phyloP scores from a whole-genome alignment of 495 filamentous ascomycete genomes.

The Lasiosphaeria miniovina region DNA sequence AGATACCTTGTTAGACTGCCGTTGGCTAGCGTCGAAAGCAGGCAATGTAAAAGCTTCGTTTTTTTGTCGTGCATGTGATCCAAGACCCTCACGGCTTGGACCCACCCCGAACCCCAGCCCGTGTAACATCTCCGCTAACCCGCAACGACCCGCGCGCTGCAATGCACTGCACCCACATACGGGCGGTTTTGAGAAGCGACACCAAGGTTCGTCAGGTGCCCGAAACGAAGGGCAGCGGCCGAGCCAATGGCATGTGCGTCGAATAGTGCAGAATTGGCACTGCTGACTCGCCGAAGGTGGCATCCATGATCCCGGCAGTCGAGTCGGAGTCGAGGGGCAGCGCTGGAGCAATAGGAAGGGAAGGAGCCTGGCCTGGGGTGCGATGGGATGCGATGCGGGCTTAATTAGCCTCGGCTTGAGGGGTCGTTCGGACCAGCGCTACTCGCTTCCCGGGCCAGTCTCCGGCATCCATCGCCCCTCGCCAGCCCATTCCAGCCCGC shows the following conservation, averaged over 20 bases:
- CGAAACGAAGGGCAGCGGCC: neutral
- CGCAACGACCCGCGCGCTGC: slow-evolving; percentile 12
- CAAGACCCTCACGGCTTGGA: neutral
- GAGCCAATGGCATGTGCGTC: neutral
- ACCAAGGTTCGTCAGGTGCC: neutral
- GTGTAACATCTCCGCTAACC: slow-evolving; percentile 18
- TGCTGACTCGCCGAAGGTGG: slow-evolving; percentile 18
- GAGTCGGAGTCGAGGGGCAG: neutral
- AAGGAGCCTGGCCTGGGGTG: neutral
- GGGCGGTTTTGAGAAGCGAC: no score
- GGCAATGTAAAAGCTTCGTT: no score
- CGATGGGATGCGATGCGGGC: neutral
- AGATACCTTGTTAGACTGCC: no score
- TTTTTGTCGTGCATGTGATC: slow-evolving; percentile 21
- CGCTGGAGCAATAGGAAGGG: neutral
- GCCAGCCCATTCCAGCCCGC: neutral
- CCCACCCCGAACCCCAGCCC: neutral
- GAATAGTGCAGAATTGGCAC: slow-evolving; percentile 10
- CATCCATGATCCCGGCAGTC: neutral
- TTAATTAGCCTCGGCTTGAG: slow-evolving; percentile 35
- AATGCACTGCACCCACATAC: neutral
- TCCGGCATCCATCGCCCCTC: no score
- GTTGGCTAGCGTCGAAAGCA: no score
- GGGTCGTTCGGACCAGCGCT: slow-evolving; percentile 27
- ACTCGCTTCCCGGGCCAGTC: neutral